Conservation (phyloP, 202 grass and related monocot genomes). For the Carex sylvatica region DNA sequence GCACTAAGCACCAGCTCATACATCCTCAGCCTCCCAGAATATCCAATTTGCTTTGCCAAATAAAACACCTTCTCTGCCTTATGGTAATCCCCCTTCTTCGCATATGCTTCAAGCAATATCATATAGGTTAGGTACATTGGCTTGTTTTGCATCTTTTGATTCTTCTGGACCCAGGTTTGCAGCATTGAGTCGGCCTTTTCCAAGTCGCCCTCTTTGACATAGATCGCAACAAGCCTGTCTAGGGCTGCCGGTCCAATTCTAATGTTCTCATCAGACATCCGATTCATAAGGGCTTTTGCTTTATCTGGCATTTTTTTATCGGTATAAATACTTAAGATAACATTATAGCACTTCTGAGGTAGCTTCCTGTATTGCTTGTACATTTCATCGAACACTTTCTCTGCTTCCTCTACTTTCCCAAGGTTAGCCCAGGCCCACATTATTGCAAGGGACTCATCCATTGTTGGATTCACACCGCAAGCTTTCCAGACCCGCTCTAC, state of each 20-base stretch:
- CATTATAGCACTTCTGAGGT: constrained; percentile 38
- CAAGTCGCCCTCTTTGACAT: constrained; percentile 48
- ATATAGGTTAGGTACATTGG: constrained; percentile 51
- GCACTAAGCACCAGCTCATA: constrained; percentile 64
- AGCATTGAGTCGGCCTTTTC: constrained; percentile 61
- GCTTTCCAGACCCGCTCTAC: constrained; percentile 70
- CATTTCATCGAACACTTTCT: constrained; percentile 58
- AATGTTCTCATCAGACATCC: constrained; percentile 46
- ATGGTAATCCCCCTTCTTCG: constrained; percentile 70
- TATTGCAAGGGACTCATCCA: constrained; percentile 42
- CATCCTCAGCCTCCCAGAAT: constrained; percentile 43
- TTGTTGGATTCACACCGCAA: constrained; percentile 36
- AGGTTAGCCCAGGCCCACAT: constrained; percentile 62
- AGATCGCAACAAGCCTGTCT: constrained; percentile 59
- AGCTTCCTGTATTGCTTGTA: constrained; percentile 24
- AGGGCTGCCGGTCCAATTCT: constrained; percentile 32
- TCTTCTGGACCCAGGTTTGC: constrained; percentile 37
- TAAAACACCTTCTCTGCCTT: constrained; percentile 69
- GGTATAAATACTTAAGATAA: constrained; percentile 60
- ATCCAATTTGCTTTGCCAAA: constrained; percentile 39
- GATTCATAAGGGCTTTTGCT: constrained; percentile 55
- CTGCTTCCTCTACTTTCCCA: constrained; percentile 51
- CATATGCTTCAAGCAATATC: constrained; percentile 52
- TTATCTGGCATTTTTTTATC: constrained; percentile 58
- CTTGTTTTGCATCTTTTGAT: constrained; percentile 25